Evolutionary conservation across 306 rosid species (phyloP).

Genomic region (Carpinus fangiana): DNA sequence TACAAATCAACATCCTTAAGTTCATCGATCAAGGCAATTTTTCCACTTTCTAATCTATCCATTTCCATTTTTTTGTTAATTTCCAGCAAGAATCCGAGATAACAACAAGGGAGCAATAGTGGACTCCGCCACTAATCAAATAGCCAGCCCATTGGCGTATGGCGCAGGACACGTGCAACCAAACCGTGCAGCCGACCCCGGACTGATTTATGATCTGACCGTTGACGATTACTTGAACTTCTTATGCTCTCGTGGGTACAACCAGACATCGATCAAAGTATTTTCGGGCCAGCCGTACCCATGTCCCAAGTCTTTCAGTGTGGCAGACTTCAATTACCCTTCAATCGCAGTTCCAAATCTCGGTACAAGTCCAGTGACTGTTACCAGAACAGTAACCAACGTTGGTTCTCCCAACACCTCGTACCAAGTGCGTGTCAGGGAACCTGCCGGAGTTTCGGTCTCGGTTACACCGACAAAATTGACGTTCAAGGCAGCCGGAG

Average conservation of each 20-base stretch:
- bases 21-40: too few relatives aligned
- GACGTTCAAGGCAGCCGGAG: conserved; percentile 41
- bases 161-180: conserved; percentile 65
- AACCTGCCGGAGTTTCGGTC: conserved; percentile 36
- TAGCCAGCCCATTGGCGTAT: conserved; percentile 51
- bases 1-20: background rate
- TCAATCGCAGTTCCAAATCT: conserved; percentile 38
- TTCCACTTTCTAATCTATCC: background rate
- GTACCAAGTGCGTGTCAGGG: conserved; percentile 33
- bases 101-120: conserved; percentile 15
- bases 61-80: background rate
- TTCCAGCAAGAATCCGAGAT: conserved; percentile 38
- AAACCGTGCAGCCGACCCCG: conserved; percentile 56
- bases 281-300: conserved; percentile 25
- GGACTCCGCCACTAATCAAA: background rate
- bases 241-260: conserved; percentile 57
- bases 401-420: conserved; percentile 47
- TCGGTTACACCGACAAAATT: conserved; percentile 35
- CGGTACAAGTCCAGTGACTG: background rate
- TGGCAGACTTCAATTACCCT: conserved; percentile 63
- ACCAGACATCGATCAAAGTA: conserved; percentile 1
- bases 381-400: conserved; percentile 52
- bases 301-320: conserved; percentile 41
- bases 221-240: conserved; percentile 51
- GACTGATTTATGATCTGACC: conserved; percentile 54